Base-by-base conservation (phyloP, 768 basidiomycete species). In the Cytidiella melzeri region DNA sequence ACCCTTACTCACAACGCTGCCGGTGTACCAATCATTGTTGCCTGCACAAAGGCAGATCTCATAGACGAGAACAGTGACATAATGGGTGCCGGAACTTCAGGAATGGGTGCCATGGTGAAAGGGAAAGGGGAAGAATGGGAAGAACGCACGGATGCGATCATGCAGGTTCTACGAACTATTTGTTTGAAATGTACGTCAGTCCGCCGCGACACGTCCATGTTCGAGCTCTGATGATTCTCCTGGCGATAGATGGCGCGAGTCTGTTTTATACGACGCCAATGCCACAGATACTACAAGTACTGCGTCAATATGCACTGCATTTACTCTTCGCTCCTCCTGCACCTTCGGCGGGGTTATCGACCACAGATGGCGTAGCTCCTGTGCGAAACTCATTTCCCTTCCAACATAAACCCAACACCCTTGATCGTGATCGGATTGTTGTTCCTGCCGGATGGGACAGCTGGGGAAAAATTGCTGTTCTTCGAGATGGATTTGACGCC, bases 391-490 rank as follows among this genome's bases (percentile, higher is more conserved):
- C 84, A 1, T 96, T 97, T 68, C 84, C 91, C 0, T 98, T 96
- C 67, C 69, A 75, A 3, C 80, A 90, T 48, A 85, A 87, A 56
- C 86, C 96, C 1, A 98, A 97, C 62, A 86, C 89, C 0, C 72
- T 98, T 41, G 96, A 98, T 63, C 82, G 96, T 26, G 94, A 97
- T 60, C 84, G 81, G 11, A 85, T 97, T 45, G 80, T 96, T 39
- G 83, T 98, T 5, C 96, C 95, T 1, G 80, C 91, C 1, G 96
- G 96, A 1, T 99, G 96, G 96, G 96, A 98, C 62, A 91, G 88
- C 56, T 96, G 92, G 89, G 93, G 94, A 0, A 98, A 97, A 72
- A 95, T 97, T 50, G 73, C 76, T 2, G 86, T 97, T 1, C 69
- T 98, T 47, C 71, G 92, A 48, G 96, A 98, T 36, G 89, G 89